phyloP scores from a whole-genome alignment of 176 grass and related monocot species.

The Poa annua region DNA sequence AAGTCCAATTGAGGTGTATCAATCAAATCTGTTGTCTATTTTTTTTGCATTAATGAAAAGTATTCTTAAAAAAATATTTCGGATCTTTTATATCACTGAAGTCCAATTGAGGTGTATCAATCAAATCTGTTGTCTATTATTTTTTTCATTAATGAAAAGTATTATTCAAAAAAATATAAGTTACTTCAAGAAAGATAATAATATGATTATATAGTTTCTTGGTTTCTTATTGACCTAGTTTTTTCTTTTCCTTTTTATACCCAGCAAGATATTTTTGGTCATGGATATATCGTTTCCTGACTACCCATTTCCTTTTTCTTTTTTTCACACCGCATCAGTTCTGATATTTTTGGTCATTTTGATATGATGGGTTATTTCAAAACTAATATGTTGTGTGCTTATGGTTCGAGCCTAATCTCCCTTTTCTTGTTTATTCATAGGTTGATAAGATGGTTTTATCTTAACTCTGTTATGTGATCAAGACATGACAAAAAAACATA shows the following conservation, averaged over 20 bases:
- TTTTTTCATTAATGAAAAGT: background rate
- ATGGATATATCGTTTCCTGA: background rate
- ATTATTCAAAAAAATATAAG: background rate
- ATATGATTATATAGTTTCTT: background rate
- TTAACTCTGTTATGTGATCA: no score
- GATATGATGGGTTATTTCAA: background rate
- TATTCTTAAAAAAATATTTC: background rate
- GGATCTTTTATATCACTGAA: background rate
- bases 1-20: background rate
- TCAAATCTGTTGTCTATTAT: background rate
- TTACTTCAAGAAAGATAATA: constrained; percentile 12
- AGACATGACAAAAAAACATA: no score
- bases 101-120: background rate
- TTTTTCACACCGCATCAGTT: background rate
- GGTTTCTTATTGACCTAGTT: constrained; percentile 5
- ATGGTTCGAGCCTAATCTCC: no score
- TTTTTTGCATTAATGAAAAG: background rate
- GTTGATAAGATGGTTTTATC: no score
- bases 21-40: background rate
- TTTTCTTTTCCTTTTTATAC: background rate
- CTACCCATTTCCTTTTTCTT: background rate
- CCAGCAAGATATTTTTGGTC: background rate
- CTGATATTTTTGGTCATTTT: background rate
- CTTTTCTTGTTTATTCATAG: no score
- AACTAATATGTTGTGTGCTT: background rate